A percentile compares a stretch with the other conserved stretches of the same genome.
Evolutionary conservation across 1,284 basidiomycete species (phyloP).

Genomic region (Phlebopus sp.): DNA sequence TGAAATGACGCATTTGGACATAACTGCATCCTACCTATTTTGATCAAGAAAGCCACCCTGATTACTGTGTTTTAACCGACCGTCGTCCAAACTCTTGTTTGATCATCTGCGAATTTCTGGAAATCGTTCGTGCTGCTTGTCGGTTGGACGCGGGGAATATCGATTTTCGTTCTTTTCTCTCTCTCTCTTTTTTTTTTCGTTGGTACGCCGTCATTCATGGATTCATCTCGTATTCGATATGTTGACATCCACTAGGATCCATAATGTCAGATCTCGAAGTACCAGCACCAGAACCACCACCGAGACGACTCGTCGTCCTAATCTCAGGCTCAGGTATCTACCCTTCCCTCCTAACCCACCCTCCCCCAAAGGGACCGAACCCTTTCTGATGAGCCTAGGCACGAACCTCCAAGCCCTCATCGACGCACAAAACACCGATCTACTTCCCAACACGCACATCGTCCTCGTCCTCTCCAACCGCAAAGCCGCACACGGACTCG

Average conservation of each 20-base stretch:
- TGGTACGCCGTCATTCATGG: no score
- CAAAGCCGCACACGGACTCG: conserved; percentile 88
- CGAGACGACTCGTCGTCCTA: conserved; percentile 62
- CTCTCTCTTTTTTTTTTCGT: no score
- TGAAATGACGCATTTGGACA: conserved; percentile 16
- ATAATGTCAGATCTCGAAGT: no score
- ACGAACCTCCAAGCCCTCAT: conserved; percentile 96
- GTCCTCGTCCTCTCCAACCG: conserved; percentile 89
- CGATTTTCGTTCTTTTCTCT: no score
- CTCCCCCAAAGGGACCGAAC: neutral
- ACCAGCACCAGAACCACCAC: conserved; percentile 4
- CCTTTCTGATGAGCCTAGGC: conserved; percentile 50
- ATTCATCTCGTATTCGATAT: no score
- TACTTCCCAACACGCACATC: conserved; percentile 71
- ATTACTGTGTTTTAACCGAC: no score
- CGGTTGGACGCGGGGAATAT: no score
- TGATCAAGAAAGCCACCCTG: no score
- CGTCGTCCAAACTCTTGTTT: no score
- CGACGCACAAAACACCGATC: conserved; percentile 71
- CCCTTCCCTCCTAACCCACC: neutral
- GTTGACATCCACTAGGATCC: no score
- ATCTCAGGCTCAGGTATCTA: conserved; percentile 80
- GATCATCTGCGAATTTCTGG: no score
- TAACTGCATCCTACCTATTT: neutral
- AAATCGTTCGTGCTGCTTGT: no score